A percentile compares a stretch with the other conserved stretches of the same genome.
Conservation (phyloP, 257 asterid species). For the Solanum piurae region DNA sequence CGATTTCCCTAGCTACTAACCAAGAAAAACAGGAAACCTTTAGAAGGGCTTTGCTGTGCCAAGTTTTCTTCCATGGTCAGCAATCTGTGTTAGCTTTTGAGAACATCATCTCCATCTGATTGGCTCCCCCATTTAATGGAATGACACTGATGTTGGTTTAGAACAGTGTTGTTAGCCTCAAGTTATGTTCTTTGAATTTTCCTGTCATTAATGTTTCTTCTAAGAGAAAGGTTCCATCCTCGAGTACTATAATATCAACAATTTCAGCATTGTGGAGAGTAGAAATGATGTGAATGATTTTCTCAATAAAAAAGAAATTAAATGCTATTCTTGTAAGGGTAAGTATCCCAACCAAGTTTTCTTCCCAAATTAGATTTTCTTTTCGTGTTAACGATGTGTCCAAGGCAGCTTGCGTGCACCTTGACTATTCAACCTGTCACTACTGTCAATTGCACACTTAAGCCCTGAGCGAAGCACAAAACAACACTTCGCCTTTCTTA, state of each 20-base stretch:
- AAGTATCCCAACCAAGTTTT: background rate
- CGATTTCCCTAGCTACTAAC: background rate
- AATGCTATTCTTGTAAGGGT: background rate
- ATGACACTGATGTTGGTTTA: background rate
- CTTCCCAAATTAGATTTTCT: background rate
- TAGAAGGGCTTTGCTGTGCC: background rate
- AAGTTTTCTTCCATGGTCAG: background rate
- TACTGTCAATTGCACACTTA: background rate
- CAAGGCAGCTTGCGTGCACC: background rate
- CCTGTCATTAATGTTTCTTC: background rate
- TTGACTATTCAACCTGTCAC: background rate
- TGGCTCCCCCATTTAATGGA: background rate
- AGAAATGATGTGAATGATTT: background rate
- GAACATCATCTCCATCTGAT: background rate
- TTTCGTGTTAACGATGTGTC: background rate
- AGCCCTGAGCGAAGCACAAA: background rate
- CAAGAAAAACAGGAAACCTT: background rate
- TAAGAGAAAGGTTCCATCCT: background rate
- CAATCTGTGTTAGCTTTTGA: background rate
- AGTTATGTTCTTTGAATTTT: background rate
- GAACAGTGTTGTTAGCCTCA: background rate
- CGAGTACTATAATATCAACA: background rate
- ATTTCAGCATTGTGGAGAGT: background rate
- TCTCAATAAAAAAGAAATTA: background rate
- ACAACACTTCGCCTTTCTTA: background rate